Percentiles rank a stretch among this genome's conserved stretches.
Conservation (phyloP, 768 basidiomycete genomes). For the Suillus weaverae region DNA sequence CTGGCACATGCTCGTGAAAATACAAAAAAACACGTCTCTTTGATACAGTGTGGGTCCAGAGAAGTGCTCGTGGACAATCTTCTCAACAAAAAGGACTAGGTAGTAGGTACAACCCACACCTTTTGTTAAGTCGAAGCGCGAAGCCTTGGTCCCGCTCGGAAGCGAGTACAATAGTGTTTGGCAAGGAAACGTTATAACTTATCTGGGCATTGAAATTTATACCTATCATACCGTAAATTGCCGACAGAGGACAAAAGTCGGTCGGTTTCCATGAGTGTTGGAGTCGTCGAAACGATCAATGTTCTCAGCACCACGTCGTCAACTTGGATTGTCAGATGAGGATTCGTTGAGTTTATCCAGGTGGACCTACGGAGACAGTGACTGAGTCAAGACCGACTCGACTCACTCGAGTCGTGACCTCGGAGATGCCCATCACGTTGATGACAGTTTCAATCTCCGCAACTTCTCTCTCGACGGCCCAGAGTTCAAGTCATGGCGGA, state of each 20-base stretch:
- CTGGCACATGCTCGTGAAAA: neutral
- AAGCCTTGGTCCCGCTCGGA: neutral
- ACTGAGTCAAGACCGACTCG: too few species aligned
- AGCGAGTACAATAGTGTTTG: neutral
- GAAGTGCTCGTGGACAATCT: neutral
- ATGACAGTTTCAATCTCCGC: neutral
- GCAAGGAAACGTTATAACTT: neutral
- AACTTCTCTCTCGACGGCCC: neutral
- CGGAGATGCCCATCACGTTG: too few species aligned
- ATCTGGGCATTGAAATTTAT: neutral
- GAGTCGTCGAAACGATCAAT: neutral
- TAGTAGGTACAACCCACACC: neutral
- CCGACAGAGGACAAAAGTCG: neutral
- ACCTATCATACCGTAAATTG: neutral
- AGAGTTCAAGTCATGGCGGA: neutral
- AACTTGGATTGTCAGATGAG: neutral
- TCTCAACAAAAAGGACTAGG: neutral
- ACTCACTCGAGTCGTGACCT: too few species aligned
- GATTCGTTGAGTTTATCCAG: neutral
- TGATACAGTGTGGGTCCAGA: slow-evolving; percentile 7
- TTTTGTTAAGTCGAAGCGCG: neutral
- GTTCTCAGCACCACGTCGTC: neutral
- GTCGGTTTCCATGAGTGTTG: neutral
- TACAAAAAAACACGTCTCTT: neutral
- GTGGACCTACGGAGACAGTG: neutral